phyloP scores from a whole-genome alignment of 495 filamentous ascomycete species.

The Massariosphaeria phaeospora region DNA sequence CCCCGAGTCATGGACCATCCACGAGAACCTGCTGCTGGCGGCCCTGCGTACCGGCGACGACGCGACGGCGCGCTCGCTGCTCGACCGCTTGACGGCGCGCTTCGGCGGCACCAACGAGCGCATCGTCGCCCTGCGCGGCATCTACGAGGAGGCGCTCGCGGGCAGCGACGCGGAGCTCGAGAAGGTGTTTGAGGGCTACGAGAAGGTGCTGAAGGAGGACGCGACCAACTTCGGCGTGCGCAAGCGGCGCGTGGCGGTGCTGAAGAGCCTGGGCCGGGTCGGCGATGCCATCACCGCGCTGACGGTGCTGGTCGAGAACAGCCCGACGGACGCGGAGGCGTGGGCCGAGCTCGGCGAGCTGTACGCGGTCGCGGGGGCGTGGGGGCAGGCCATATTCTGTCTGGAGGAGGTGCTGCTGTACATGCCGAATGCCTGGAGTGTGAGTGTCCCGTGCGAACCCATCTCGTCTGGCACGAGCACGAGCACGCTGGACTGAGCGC shows the following conservation, averaged over 20 bases:
- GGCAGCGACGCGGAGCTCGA: constrained; percentile 58
- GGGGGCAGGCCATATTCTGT: constrained; percentile 77
- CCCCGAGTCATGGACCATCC: constrained; percentile 69
- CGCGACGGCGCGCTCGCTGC: constrained; percentile 63
- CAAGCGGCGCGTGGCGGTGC: constrained; percentile 78
- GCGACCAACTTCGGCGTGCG: constrained; percentile 77
- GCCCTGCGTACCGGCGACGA: constrained; percentile 86
- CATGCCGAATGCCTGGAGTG: constrained; percentile 93
- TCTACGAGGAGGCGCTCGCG: constrained; percentile 82
- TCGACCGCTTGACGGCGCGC: constrained; percentile 66
- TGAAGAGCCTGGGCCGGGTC: constrained; percentile 62
- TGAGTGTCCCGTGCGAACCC: constrained; percentile 43
- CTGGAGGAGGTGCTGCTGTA: constrained; percentile 86
- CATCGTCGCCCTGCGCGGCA: constrained; percentile 71
- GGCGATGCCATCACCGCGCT: constrained; percentile 70
- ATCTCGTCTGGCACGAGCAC: too few species aligned
- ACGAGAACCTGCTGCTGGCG: constrained; percentile 79
- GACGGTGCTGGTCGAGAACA: constrained; percentile 68
- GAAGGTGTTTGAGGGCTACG: constrained; percentile 67
- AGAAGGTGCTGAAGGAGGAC: constrained; percentile 65
- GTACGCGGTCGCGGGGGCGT: constrained; percentile 71
- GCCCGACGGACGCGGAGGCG: constrained; percentile 86
- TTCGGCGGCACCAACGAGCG: constrained; percentile 81
- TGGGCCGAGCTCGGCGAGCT: constrained; percentile 90
- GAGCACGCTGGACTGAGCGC: constrained; percentile 2